These are phyloP conservation scores for Plectranthus barbatus DNA, from an alignment of 257 asterid genomes.

Conservation along the genomic window DNA sequence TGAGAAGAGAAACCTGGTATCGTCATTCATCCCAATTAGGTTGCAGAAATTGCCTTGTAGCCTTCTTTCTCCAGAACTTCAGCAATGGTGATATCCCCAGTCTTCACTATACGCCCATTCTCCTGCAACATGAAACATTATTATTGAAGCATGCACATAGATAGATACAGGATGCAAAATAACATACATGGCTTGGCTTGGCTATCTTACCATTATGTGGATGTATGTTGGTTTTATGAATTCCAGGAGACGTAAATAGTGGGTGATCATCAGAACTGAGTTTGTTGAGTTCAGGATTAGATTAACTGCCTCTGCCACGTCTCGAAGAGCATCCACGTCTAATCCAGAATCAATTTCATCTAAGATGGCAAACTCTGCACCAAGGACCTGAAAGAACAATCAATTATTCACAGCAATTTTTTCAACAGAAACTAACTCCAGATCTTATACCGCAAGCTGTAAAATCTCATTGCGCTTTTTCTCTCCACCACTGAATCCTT, in stretches of 20 bases:
- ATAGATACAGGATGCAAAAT: too few relatives aligned
- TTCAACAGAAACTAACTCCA: neutral
- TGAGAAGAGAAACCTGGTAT: too few relatives aligned
- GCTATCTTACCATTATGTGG: conserved; percentile 79
- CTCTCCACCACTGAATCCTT: conserved; percentile 99
- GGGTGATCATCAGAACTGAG: conserved; percentile 90
- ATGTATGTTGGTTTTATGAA: conserved; percentile 73
- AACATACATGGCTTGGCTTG: too few relatives aligned
- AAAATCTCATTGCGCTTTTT: conserved; percentile 95
- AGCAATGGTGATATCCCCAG: conserved; percentile 80
- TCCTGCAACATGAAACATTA: conserved; percentile 37
- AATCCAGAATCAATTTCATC: conserved; percentile 99
- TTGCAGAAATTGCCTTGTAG: conserved; percentile 56
- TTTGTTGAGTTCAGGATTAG: conserved; percentile 57
- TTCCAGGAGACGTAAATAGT: conserved; percentile 78
- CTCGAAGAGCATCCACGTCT: conserved; percentile 95
- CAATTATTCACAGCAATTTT: conserved; percentile 11
- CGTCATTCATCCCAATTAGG: conserved; percentile 13
- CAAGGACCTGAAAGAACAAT: conserved; percentile 65
- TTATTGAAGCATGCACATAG: neutral
- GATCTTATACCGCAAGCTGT: conserved; percentile 75
- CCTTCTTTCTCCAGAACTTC: conserved; percentile 70
- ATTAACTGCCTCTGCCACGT: conserved; percentile 83
- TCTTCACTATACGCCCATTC: conserved; percentile 79
- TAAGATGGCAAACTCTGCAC: conserved; percentile 82